Evolutionary conservation across 768 basidiomycete genomes (phyloP).

Genomic region (Baorangia bicolor): DNA sequence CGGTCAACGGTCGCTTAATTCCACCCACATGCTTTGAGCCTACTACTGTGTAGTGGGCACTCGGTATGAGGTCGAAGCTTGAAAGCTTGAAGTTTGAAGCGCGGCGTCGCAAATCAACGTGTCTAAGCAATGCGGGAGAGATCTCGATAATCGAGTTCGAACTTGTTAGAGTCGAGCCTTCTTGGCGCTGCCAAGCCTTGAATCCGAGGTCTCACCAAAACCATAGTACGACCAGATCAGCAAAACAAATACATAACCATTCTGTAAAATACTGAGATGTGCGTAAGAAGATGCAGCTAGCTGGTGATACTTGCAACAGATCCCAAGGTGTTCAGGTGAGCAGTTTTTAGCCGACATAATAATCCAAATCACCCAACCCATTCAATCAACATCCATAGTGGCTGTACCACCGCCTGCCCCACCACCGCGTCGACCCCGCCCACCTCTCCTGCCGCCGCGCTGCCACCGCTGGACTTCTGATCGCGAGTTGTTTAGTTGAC

Average conservation of each 20-base stretch:
- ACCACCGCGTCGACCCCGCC: constrained; percentile 25
- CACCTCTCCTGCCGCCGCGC: constrained; percentile 27
- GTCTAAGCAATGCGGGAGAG: not conserved
- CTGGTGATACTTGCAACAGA: constrained; percentile 13
- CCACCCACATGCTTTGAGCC: not conserved
- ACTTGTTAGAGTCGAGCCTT: not conserved
- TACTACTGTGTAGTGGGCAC: not conserved
- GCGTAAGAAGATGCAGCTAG: constrained; percentile 15
- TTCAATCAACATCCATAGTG: constrained; percentile 32
- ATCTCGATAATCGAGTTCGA: not conserved
- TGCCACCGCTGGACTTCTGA: constrained; percentile 27
- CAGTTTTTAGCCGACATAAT: constrained; percentile 6
- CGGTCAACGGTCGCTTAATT: not conserved
- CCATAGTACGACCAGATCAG: not conserved
- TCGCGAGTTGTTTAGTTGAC: constrained; percentile 29
- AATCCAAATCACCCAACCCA: not conserved
- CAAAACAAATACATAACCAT: constrained; percentile 20
- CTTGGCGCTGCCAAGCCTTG: not conserved
- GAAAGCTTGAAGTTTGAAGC: not conserved
- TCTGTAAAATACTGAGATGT: constrained; percentile 29
- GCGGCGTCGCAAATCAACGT: too few species aligned
- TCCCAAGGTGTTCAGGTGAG: constrained; percentile 11
- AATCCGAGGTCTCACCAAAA: too few species aligned
- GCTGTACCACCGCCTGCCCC: constrained; percentile 13
- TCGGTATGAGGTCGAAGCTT: too few species aligned